A percentile compares a stretch with the other conserved stretches of the same genome.
Evolutionary conservation across 1,139 yeast genomes (phyloP).

Genomic region (Candida sanyaensis): DNA sequence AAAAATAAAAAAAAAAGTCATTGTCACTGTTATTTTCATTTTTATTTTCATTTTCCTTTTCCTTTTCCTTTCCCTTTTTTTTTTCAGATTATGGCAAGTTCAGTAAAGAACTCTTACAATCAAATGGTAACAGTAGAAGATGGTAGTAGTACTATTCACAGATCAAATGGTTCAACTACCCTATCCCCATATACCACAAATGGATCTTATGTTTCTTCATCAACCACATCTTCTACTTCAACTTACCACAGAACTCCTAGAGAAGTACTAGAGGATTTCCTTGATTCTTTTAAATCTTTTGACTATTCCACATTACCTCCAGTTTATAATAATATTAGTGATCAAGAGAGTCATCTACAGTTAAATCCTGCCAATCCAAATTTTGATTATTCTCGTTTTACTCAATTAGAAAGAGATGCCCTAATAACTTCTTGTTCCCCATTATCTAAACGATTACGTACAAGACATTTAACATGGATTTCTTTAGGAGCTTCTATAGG

Average conservation of each 20-base stretch:
- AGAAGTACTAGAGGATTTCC: slow-evolving; percentile 20
- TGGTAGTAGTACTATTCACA: not conserved
- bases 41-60: not conserved
- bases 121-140: slow-evolving; percentile 1
- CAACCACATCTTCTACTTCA: not conserved
- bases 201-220: not conserved
- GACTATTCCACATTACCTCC: slow-evolving; percentile 20
- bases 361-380: slow-evolving; percentile 24
- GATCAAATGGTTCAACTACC: slow-evolving; percentile 1
- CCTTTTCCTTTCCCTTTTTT: not conserved
- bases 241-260: slow-evolving; percentile 10
- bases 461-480: slow-evolving; percentile 44
- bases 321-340: slow-evolving; percentile 9
- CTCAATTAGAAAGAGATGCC: slow-evolving; percentile 35
- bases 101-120: not conserved
- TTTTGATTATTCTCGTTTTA: slow-evolving; percentile 29
- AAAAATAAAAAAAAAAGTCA: too few species aligned
- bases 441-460: slow-evolving; percentile 33
- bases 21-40: not conserved
- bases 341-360: slow-evolving; percentile 8
- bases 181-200: not conserved
- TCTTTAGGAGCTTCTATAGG: slow-evolving; percentile 47
- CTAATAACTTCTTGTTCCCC: slow-evolving; percentile 33
- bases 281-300: slow-evolving; percentile 40
- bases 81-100: not conserved